A percentile compares a stretch with the other conserved stretches of the same genome.
phyloP scores from a whole-genome alignment of 1,284 basidiomycete species.

The Neonothopanus nambi region DNA sequence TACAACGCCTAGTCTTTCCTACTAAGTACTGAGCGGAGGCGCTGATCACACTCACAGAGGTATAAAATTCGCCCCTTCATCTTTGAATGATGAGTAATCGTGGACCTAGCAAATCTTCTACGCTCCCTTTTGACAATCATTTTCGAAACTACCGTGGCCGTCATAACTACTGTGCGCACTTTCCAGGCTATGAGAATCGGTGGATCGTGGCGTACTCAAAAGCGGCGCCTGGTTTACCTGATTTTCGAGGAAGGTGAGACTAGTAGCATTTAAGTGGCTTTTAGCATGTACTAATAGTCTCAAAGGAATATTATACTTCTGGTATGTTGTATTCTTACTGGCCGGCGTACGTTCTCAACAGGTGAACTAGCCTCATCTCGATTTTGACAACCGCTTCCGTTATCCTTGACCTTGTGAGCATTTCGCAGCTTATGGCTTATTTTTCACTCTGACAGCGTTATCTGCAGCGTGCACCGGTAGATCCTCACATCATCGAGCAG shows the following conservation, averaged over 20 bases:
- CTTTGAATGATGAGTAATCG: too few species aligned
- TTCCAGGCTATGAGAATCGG: constrained; percentile 8
- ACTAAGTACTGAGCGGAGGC: too few species aligned
- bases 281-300: background rate
- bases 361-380: constrained; percentile 6
- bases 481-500: background rate
- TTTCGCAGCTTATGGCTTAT: background rate
- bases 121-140: constrained; percentile 14
- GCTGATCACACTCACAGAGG: background rate
- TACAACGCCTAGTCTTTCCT: background rate
- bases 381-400: constrained; percentile 10
- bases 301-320: constrained; percentile 13
- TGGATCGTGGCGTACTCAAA: constrained; percentile 13
- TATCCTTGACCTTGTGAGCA: constrained; percentile 13
- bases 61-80: too few species aligned
- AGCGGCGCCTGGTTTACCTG: constrained; percentile 6
- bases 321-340: constrained; percentile 2
- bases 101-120: constrained; percentile 1
- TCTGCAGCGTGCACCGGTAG: constrained; percentile 12
- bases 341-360: background rate
- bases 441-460: background rate
- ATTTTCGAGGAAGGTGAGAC: constrained; percentile 16
- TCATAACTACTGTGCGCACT: constrained; percentile 11
- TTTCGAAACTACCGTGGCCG: constrained; percentile 11
- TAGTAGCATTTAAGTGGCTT: background rate